Conservation (phyloP, 164 flowering plant species). For the Kalanchoe fedtschenkoi region DNA sequence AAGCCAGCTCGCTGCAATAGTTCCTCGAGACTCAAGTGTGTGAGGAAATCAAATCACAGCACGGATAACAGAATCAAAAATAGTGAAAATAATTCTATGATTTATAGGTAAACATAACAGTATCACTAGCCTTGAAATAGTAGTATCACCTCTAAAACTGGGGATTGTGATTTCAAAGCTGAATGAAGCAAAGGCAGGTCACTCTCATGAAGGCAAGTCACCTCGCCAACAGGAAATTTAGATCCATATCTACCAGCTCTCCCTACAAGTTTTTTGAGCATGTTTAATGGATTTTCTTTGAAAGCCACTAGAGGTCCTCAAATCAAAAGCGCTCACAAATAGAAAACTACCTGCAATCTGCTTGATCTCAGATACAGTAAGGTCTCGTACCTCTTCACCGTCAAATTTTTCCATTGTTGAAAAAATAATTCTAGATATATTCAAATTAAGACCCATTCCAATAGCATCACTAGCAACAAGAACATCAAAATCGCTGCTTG, state of each 20-base stretch:
- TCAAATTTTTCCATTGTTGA: constrained; percentile 74
- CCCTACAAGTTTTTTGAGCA: constrained; percentile 34
- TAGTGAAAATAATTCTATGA: background rate
- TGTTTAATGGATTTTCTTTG: background rate
- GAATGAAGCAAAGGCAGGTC: constrained; percentile 84
- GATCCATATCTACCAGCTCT: constrained; percentile 98
- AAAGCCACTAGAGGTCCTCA: background rate
- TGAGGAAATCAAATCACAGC: background rate
- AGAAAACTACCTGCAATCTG: constrained; percentile 77
- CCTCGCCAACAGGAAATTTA: constrained; percentile 78
- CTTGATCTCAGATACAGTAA: constrained; percentile 79
- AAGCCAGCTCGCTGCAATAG: constrained; percentile 77
- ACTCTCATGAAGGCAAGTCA: constrained; percentile 64
- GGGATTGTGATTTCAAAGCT: constrained; percentile 60
- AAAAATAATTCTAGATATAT: constrained; percentile 86
- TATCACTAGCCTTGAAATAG: background rate
- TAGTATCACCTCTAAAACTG: constrained; percentile 58
- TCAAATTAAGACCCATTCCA: constrained; percentile 98
- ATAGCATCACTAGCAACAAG: constrained; percentile 99
- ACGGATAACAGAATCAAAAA: background rate
- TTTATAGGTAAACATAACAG: background rate
- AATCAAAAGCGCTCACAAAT: background rate
- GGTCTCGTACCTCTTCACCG: constrained; percentile 55
- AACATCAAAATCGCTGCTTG: constrained; percentile 74
- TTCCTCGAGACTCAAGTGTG: background rate